These are phyloP conservation scores for Coniochaeta prunicola DNA, from an alignment of 2,329 filamentous ascomycete genomes.

Conservation along the genomic window DNA sequence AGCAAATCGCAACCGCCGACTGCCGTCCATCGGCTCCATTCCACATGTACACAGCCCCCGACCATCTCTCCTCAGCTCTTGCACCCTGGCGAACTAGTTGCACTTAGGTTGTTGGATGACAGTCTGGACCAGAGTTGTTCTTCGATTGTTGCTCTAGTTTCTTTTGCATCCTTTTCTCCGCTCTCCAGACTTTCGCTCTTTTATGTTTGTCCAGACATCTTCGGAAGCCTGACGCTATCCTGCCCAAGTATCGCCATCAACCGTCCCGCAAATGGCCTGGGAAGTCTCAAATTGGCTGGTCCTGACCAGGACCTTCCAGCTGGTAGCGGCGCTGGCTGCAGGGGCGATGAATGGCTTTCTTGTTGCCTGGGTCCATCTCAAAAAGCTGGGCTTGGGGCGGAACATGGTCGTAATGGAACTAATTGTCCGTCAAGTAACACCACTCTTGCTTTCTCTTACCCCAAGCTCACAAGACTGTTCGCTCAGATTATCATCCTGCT, in stretches of 20 bases:
- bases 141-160: background rate
- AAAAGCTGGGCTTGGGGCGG: slow-evolving; percentile 16
- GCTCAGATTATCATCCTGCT: slow-evolving; percentile 20
- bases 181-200: background rate
- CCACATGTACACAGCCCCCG: background rate
- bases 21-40: background rate
- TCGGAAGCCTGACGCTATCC: background rate
- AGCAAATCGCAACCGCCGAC: background rate
- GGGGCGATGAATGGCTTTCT: slow-evolving; percentile 27
- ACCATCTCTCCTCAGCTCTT: background rate
- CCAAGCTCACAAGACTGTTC: slow-evolving; percentile 6
- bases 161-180: background rate
- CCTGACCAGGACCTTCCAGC: slow-evolving; percentile 22
- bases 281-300: slow-evolving; percentile 25
- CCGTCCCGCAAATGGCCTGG: slow-evolving; percentile 16
- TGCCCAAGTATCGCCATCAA: background rate
- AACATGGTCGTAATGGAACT: slow-evolving; percentile 24
- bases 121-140: background rate
- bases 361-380: slow-evolving; percentile 19
- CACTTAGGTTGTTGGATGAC: background rate
- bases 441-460: background rate
- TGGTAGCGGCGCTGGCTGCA: slow-evolving; percentile 19
- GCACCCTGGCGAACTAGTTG: background rate
- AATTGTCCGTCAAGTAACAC: slow-evolving; percentile 14
- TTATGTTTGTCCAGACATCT: background rate